Base-by-base conservation (phyloP, 1,284 basidiomycete species). In the Dichomitus squalens region DNA sequence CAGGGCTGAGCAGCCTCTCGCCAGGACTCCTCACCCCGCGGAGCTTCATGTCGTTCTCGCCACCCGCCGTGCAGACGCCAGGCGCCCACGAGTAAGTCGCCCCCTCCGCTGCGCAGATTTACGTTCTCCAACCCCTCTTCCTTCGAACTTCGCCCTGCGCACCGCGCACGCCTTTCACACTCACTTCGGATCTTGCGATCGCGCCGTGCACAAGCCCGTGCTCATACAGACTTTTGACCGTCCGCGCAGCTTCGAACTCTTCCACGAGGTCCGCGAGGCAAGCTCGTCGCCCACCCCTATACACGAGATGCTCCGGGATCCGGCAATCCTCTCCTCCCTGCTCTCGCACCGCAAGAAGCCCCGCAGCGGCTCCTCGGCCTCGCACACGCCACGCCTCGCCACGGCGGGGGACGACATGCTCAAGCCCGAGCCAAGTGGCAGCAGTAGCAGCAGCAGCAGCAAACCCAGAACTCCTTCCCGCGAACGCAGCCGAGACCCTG, bases 231-330 rank as follows among this genome's bases (percentile, higher is more conserved):
- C 41, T 12, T 27, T 27, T 43, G 52, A 46, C 25, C 11, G 36
- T 44, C 44, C 29, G 47, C 61, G 54, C 57, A 65, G 67, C 48
- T 41, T 57, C 46, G 58, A 66, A 41, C 57, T 69, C 27, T 57
- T 69, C 49, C 55, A 65, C 53, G 68, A 73, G 57, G 66, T 72
- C 27, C 63, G 68, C 43, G 67, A 73, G 63, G 71, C 68, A 25
- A 63, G 68, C 33, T 52, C 63, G n/a, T 67, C 71, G 18, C 70
- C 72, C 7, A 68, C 69, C 16, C 71, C 72, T 4, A 67, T 73
- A 40, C 63, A 66, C 58, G 71, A 68, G 57, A 66, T 73, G 56
- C 66, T 73, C 16, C 72, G 70, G 39, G 70, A 72, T 52, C 71
- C 72, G 7, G 60, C 61, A 31, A 58, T 71, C 46, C 64, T 73